Evolutionary conservation across 23 red algal species (phyloP), one percentile per base, ranked within the genome.

Genomic region (Pyropia yezoensis): DNA sequence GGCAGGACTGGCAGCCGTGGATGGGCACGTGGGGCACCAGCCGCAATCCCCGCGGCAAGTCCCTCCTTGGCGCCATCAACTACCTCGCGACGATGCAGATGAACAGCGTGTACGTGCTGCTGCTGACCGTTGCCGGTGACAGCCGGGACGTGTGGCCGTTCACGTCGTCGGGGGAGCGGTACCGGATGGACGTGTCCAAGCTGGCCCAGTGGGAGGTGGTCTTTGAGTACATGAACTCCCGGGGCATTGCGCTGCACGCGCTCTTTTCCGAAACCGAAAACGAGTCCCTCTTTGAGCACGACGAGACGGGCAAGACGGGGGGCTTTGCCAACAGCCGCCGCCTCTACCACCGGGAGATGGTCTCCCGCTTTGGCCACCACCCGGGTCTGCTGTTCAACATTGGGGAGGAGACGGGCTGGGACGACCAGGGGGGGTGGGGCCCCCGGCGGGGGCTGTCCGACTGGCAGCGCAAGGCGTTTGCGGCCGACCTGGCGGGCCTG

Each of bases 351-450:
- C 58, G 79, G 3, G 79, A 83, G 79, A 65, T 83, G 30, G 55
- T 83, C 30, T 67, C 79, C 24, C 67, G 79, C 21, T 83, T 83
- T 62, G 68, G 67, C 18, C 67, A 83, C 69, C 67, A 83, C 54
- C 66, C 66, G 28, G 79, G 66, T 1, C 57, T 73, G 19, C 32
- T 62, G 2, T 62, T 59, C 25, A 83, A 65, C 17, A 27, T 83
- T 12, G 79, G 79, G 26, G 79, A 83, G 50, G 79, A 83, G 67
- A 83, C 70, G 26, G 77, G 77, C 2, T 82, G 77, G 77, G 55
- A 65, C 25, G 6, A 58, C 13, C 23, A 71, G 8, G 25, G 71
- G 33, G 77, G 77, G 1, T 56, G 65, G 13, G 77, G 65, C 2
- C 66, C 59, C 14, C 77, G 66, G 1, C 71, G 77, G 77, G 77